phyloP scores from a whole-genome alignment of 345 rosid genomes.

The Lumnitzera racemosa region DNA sequence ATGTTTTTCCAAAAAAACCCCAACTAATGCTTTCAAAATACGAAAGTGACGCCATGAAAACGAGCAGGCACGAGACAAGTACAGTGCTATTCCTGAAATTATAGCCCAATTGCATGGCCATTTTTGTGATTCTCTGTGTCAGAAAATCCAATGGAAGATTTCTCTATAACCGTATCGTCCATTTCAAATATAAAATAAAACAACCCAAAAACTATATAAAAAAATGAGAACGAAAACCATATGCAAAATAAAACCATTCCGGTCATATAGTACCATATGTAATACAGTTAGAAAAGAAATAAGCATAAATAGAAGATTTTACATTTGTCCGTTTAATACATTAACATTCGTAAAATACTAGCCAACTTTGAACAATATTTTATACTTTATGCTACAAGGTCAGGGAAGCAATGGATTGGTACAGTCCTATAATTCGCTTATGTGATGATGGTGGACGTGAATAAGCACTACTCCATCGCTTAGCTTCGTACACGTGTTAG shows the following conservation, averaged over 20 bases:
- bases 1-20: slow-evolving; percentile 22
- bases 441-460: slow-evolving; percentile 10
- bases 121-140: slow-evolving; percentile 28
- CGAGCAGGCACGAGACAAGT: neutral
- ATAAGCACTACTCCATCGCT: slow-evolving; percentile 11
- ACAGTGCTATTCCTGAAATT: slow-evolving; percentile 33
- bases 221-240: neutral
- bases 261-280: neutral
- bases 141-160: slow-evolving; percentile 82
- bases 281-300: no score
- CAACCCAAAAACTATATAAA: neutral
- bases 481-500: slow-evolving; percentile 32
- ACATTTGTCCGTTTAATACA: no score
- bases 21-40: slow-evolving; percentile 1
- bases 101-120: slow-evolving; percentile 9
- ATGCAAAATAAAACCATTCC: neutral
- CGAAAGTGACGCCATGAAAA: slow-evolving; percentile 7
- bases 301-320: no score
- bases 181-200: slow-evolving; percentile 28
- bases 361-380: no score
- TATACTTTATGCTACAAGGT: no score
- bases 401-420: no score
- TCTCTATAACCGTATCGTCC: slow-evolving; percentile 48
- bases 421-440: neutral
- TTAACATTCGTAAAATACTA: no score